Evolutionary conservation across 1,284 basidiomycete genomes (phyloP).

Genomic region (Tilletia caries): DNA sequence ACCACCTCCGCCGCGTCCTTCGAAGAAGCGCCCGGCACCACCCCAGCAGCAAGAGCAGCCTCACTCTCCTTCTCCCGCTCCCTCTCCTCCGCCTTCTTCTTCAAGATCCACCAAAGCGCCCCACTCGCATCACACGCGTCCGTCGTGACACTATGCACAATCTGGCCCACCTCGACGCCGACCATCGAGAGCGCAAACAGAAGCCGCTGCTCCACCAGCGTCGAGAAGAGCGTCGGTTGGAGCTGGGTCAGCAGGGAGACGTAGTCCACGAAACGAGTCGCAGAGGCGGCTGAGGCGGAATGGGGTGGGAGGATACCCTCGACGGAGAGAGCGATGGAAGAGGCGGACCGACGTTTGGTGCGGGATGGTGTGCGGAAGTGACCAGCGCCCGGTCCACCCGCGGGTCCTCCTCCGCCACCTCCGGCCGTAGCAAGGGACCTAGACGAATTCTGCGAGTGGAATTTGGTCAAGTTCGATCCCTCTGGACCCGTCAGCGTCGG

Average conservation of each 20-base stretch:
- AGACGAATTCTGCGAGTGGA: constrained; percentile 8
- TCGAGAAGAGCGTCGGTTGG: constrained; percentile 78
- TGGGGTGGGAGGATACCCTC: constrained; percentile 26
- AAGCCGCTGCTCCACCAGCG: constrained; percentile 70
- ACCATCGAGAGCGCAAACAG: constrained; percentile 71
- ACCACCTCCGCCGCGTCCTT: not conserved
- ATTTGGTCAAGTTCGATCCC: not conserved
- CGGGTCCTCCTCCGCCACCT: too few species aligned
- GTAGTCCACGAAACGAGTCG: not conserved
- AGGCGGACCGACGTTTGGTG: constrained; percentile 85
- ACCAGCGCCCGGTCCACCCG: constrained; percentile 30
- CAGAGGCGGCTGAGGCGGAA: not conserved
- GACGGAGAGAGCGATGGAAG: constrained; percentile 53
- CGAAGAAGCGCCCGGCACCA: constrained; percentile 8
- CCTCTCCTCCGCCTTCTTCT: constrained; percentile 70
- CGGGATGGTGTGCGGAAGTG: constrained; percentile 80
- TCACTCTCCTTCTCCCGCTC: constrained; percentile 46
- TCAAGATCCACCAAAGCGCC: constrained; percentile 94
- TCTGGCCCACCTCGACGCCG: constrained; percentile 89
- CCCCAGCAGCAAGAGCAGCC: constrained; percentile 14
- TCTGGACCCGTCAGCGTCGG: too few species aligned
- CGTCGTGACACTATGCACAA: constrained; percentile 82
- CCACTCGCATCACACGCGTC: constrained; percentile 90
- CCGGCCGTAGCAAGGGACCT: not conserved
- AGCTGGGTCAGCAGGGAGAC: constrained; percentile 57